phyloP scores from a whole-genome alignment of 371 early-diverging fungal species.

The Apophysomyces variabilis region DNA sequence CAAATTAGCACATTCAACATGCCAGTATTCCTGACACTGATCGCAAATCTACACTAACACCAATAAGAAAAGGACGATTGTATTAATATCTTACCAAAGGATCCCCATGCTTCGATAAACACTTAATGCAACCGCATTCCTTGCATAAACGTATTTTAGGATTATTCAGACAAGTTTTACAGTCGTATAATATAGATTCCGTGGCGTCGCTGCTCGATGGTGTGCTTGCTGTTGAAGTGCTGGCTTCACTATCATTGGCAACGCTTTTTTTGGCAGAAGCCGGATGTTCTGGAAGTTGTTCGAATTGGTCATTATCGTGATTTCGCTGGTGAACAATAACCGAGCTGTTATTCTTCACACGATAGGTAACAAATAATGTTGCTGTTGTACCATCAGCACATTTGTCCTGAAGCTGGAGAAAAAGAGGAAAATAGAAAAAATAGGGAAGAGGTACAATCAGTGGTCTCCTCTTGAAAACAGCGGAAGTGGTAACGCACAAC shows the following conservation, averaged over 20 bases:
- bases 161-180: slow-evolving; percentile 54
- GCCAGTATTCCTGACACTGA: slow-evolving; percentile 63
- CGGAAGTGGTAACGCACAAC: slow-evolving; percentile 23
- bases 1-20: slow-evolving; percentile 53
- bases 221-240: neutral
- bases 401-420: slow-evolving; percentile 27
- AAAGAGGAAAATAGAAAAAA: neutral
- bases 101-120: slow-evolving; percentile 57
- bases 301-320: neutral
- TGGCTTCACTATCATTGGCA: neutral
- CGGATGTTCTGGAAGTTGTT: neutral
- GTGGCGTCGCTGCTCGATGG: neutral
- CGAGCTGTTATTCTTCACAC: slow-evolving; percentile 26
- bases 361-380: slow-evolving; percentile 29
- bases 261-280: no score
- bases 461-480: no score
- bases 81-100: slow-evolving; percentile 38
- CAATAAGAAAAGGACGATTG: neutral
- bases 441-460: neutral
- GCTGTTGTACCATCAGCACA: slow-evolving; percentile 21
- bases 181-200: neutral
- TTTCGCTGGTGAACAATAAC: slow-evolving; percentile 26
- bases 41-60: slow-evolving; percentile 49
- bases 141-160: slow-evolving; percentile 40
- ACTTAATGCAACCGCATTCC: slow-evolving; percentile 59